Conservation (phyloP, 352 stramenopile genomes). For the Phytophthora fragariae region DNA sequence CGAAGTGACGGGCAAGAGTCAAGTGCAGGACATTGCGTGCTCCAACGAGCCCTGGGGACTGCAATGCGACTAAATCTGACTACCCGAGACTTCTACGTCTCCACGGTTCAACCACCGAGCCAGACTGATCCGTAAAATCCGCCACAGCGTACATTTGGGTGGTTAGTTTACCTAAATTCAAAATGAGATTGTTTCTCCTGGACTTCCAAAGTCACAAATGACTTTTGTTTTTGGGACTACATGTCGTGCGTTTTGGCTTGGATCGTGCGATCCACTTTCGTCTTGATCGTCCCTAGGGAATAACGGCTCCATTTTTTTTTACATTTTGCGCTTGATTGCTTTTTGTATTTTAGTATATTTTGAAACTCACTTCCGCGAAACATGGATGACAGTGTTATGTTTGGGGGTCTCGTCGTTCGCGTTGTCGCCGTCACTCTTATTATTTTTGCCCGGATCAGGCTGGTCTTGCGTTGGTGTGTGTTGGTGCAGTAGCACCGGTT, state of each 20-base stretch:
- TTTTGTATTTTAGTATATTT: background rate
- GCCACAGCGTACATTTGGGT: background rate
- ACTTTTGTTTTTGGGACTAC: background rate
- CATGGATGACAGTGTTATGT: too few species aligned
- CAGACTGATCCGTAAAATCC: background rate
- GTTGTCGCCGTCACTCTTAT: background rate
- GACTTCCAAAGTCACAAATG: background rate
- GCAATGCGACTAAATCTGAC: conserved; percentile 6
- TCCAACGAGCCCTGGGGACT: background rate
- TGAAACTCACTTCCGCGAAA: background rate
- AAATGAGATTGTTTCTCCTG: background rate
- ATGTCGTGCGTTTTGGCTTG: background rate
- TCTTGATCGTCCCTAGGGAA: background rate
- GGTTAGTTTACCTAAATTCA: background rate
- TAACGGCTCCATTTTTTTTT: background rate
- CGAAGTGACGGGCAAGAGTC: conserved; percentile 9
- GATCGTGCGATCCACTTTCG: background rate
- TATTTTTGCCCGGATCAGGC: background rate
- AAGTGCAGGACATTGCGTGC: conserved; percentile 6
- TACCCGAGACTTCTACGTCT: background rate
- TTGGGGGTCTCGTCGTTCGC: too few species aligned
- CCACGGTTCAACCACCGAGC: background rate
- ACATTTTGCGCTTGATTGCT: background rate
- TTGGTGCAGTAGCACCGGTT: background rate
- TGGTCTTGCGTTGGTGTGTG: background rate